A percentile compares a stretch with the other conserved stretches of the same genome.
phyloP scores from a whole-genome alignment of 352 stramenopile genomes.

The Phytophthora podocarpi region DNA sequence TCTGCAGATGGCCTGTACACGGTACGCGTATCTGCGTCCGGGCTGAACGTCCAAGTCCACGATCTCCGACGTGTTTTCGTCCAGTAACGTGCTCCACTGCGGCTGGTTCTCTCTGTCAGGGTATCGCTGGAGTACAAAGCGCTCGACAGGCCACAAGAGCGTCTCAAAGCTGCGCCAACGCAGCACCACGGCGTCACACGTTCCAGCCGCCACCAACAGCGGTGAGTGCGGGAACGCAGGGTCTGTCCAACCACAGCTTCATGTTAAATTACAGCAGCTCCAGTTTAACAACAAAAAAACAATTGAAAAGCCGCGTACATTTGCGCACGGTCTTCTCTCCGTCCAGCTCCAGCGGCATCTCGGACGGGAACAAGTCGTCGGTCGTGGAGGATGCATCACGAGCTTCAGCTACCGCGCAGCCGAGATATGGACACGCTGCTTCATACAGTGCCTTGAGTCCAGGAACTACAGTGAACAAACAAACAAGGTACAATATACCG shows the following conservation, averaged over 20 bases:
- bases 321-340: slow-evolving; percentile 29
- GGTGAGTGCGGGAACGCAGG: slow-evolving; percentile 50
- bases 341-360: slow-evolving; percentile 33
- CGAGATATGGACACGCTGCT: slow-evolving; percentile 15
- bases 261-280: slow-evolving; percentile 1
- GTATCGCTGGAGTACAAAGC: slow-evolving; percentile 54
- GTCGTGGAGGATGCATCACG: not conserved
- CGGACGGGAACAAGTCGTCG: slow-evolving; percentile 24
- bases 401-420: slow-evolving; percentile 1
- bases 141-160: slow-evolving; percentile 44
- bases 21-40: slow-evolving; percentile 51
- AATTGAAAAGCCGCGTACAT: slow-evolving; percentile 22
- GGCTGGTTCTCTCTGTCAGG: slow-evolving; percentile 32
- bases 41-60: slow-evolving; percentile 36
- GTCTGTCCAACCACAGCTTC: slow-evolving; percentile 29
- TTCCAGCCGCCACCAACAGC: slow-evolving; percentile 45
- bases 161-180: slow-evolving; percentile 56
- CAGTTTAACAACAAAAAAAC: not conserved
- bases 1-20: slow-evolving; percentile 41
- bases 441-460: slow-evolving; percentile 16
- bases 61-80: slow-evolving; percentile 40
- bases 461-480: slow-evolving; percentile 1
- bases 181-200: slow-evolving; percentile 47
- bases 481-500: not conserved
- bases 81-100: slow-evolving; percentile 49